Conservation (phyloP, 2,329 filamentous ascomycete genomes). For the Aspergillus sp. region DNA sequence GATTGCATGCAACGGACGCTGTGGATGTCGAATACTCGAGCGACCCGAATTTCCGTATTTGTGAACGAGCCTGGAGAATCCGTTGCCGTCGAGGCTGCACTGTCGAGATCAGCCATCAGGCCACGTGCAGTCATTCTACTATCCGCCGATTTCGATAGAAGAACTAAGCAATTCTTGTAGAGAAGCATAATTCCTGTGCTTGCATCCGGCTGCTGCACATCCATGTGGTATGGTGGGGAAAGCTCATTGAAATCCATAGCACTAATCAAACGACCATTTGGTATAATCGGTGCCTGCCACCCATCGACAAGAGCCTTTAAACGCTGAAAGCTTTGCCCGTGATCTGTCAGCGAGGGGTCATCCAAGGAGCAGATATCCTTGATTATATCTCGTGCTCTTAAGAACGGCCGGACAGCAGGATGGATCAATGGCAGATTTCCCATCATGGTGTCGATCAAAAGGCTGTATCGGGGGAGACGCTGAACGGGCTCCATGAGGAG, state of each 20-base stretch:
- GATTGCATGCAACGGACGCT: constrained; percentile 59
- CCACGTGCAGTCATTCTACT: constrained; percentile 63
- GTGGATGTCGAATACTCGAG: constrained; percentile 60
- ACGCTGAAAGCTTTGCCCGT: constrained; percentile 64
- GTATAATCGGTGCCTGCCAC: constrained; percentile 66
- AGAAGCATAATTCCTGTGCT: constrained; percentile 66
- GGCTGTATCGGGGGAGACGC: constrained; percentile 82
- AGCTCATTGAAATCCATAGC: constrained; percentile 75
- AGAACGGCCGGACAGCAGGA: constrained; percentile 70
- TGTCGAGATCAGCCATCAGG: constrained; percentile 76
- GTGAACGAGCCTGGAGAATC: constrained; percentile 17
- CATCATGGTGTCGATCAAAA: constrained; percentile 93
- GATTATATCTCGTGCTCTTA: constrained; percentile 86
- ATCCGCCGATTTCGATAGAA: constrained; percentile 62
- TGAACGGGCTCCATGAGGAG: constrained; percentile 95
- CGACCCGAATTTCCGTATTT: constrained; percentile 64
- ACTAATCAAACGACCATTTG: constrained; percentile 68
- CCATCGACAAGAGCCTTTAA: constrained; percentile 67
- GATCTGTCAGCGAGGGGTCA: constrained; percentile 55
- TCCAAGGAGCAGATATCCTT: constrained; percentile 96
- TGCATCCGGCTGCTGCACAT: constrained; percentile 35
- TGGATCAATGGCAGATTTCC: constrained; percentile 77
- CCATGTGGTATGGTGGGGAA: constrained; percentile 58
- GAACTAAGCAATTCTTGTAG: constrained; percentile 72
- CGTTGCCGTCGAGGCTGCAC: constrained; percentile 53